A percentile compares a stretch with the other conserved stretches of the same genome.
These are phyloP conservation scores for Fusarium incarnatum DNA, from an alignment of 2,329 filamentous ascomycete genomes.

Conservation along the genomic window DNA sequence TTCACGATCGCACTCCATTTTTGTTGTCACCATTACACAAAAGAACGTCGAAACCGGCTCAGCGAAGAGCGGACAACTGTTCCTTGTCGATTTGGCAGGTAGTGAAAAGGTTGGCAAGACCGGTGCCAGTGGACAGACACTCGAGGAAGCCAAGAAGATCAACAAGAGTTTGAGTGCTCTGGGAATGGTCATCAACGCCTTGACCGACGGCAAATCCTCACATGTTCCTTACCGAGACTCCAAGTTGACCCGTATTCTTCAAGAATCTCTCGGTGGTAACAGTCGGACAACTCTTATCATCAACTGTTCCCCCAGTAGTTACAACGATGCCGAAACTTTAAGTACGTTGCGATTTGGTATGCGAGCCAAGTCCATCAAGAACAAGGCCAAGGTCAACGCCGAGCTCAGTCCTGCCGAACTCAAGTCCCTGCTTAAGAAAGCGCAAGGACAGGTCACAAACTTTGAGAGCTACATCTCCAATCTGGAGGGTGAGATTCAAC, in stretches of 20 bases:
- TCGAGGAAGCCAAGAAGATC: conserved; percentile 99
- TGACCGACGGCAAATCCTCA: conserved; percentile 96
- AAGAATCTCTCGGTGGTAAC: conserved; percentile 97
- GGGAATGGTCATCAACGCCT: conserved; percentile 98
- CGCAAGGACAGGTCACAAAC: conserved; percentile 86
- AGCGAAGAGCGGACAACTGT: conserved; percentile 94
- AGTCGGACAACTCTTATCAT: conserved; percentile 98
- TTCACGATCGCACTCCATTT: conserved; percentile 97
- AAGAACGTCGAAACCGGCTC: conserved; percentile 98
- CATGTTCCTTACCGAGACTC: conserved; percentile 98
- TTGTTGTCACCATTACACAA: conserved; percentile 95
- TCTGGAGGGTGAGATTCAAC: conserved; percentile 84
- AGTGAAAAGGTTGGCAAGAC: conserved; percentile 99
- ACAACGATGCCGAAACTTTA: conserved; percentile 95
- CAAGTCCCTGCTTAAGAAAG: conserved; percentile 92
- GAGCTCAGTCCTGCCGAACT: conserved; percentile 96
- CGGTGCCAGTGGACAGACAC: conserved; percentile 93
- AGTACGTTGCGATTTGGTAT: conserved; percentile 95
- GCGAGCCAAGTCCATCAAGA: conserved; percentile 98
- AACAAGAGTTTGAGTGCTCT: conserved; percentile 99
- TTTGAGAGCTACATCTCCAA: conserved; percentile 88
- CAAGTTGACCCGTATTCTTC: conserved; percentile 94
- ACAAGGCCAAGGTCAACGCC: conserved; percentile 99
- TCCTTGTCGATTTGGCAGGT: conserved; percentile 97
- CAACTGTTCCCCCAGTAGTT: conserved; percentile 98